Evolutionary conservation across 768 basidiomycete species (phyloP).

Genomic region (Mrakia frigida): DNA sequence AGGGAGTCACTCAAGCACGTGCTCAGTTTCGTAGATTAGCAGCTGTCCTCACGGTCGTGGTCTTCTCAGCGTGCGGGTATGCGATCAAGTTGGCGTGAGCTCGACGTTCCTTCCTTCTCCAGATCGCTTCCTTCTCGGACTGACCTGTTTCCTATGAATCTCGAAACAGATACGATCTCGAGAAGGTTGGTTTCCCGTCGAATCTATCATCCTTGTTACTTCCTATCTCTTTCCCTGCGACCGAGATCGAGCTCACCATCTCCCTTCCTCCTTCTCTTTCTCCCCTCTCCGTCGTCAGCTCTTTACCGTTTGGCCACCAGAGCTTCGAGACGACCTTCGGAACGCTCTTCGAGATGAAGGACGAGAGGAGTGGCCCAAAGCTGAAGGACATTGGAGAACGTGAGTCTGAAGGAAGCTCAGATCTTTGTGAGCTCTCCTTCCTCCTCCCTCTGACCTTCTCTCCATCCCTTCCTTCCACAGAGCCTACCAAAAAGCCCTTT

Average conservation of each 20-base stretch:
- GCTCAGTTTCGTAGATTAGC: no score
- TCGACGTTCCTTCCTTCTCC: background rate
- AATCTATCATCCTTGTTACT: background rate
- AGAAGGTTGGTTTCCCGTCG: background rate
- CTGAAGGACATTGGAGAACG: conserved; percentile 2
- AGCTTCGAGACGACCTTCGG: conserved; percentile 16
- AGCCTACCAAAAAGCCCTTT: conserved; percentile 13
- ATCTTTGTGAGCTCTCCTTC: background rate
- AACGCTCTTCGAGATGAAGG: conserved; percentile 6
- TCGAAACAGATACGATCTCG: background rate
- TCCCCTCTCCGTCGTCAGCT: background rate
- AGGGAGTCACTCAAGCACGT: no score
- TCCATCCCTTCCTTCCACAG: background rate
- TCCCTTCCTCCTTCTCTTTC: background rate
- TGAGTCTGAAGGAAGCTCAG: background rate
- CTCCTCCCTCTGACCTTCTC: background rate
- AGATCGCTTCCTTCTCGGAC: background rate
- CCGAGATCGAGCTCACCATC: background rate
- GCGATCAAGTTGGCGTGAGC: no score
- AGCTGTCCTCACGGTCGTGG: no score
- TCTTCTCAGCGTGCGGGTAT: no score
- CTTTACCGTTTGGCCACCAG: conserved; percentile 23
- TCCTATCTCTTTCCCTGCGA: background rate
- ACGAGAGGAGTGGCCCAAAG: background rate
- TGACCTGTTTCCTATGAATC: background rate